These are phyloP conservation scores for Dioszegia crocea DNA, from an alignment of 768 basidiomycete genomes.

Conservation along the genomic window DNA sequence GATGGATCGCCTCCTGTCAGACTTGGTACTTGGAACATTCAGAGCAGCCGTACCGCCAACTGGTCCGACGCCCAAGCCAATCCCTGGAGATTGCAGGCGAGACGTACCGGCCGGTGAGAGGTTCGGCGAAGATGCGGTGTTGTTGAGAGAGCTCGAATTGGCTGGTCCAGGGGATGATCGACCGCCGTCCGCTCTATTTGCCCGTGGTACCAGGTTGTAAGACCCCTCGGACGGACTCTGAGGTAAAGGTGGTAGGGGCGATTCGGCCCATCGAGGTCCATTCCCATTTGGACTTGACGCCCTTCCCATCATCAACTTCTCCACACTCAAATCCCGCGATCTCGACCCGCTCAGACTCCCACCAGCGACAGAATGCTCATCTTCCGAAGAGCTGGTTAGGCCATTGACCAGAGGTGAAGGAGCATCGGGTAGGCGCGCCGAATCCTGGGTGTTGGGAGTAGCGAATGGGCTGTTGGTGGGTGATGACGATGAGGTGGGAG, in stretches of 20 bases:
- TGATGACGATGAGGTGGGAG: conserved; percentile 15
- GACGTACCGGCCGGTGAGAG: background rate
- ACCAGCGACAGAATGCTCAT: background rate
- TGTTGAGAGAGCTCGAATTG: background rate
- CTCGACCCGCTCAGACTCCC: conserved; percentile 1
- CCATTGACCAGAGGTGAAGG: conserved; percentile 7
- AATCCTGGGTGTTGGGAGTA: conserved; percentile 22
- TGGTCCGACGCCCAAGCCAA: conserved; percentile 46
- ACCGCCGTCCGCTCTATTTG: background rate
- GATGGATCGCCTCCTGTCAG: conserved; percentile 58
- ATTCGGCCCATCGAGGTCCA: background rate
- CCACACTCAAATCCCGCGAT: conserved; percentile 22
- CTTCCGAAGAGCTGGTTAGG: background rate
- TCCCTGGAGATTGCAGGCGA: background rate
- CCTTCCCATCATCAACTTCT: conserved; percentile 6
- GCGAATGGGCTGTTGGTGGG: conserved; percentile 27
- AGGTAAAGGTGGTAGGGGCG: background rate
- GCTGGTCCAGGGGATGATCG: conserved; percentile 9
- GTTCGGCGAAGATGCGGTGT: conserved; percentile 6
- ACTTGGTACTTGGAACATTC: conserved; percentile 49
- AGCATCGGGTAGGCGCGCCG: conserved; percentile 19
- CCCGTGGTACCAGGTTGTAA: background rate
- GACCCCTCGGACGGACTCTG: conserved; percentile 7
- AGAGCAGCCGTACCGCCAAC: conserved; percentile 5
- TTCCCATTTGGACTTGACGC: background rate